A percentile compares a stretch with the other conserved stretches of the same genome.
phyloP scores from a whole-genome alignment of 2,329 filamentous ascomycete genomes.

The Aspergillus fumigatus region DNA sequence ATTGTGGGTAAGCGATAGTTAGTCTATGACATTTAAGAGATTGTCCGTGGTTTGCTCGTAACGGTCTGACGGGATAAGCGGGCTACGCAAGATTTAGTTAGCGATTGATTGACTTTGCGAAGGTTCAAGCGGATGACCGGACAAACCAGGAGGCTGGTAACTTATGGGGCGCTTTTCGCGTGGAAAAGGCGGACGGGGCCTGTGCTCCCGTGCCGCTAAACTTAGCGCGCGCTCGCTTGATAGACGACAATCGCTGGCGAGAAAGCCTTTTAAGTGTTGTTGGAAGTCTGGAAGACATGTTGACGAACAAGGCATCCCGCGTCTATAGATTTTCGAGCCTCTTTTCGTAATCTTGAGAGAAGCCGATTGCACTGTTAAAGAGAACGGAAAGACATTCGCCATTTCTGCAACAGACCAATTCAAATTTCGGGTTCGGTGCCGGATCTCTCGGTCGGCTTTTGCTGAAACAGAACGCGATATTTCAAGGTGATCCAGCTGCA shows the following conservation, averaged over 20 bases:
- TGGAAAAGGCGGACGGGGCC: constrained; percentile 17
- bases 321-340: neutral
- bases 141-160: constrained; percentile 24
- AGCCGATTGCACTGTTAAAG: neutral
- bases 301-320: neutral
- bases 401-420: neutral
- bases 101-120: constrained; percentile 17
- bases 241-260: constrained; percentile 5
- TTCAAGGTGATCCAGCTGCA: neutral
- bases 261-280: constrained; percentile 13
- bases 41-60: constrained; percentile 3
- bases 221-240: constrained; percentile 12
- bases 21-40: constrained; percentile 6
- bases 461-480: no score
- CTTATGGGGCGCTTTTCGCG: constrained; percentile 23
- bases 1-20: neutral
- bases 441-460: no score
- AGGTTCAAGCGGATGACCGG: constrained; percentile 13
- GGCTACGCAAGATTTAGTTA: constrained; percentile 6
- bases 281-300: neutral
- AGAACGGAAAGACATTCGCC: neutral
- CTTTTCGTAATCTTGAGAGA: neutral
- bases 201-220: constrained; percentile 17
- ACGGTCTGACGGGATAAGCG: constrained; percentile 6
- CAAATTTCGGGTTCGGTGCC: neutral